Evolutionary conservation across 2,329 filamentous ascomycete species (phyloP).

Genomic region (Colletotrichum aenigma): DNA sequence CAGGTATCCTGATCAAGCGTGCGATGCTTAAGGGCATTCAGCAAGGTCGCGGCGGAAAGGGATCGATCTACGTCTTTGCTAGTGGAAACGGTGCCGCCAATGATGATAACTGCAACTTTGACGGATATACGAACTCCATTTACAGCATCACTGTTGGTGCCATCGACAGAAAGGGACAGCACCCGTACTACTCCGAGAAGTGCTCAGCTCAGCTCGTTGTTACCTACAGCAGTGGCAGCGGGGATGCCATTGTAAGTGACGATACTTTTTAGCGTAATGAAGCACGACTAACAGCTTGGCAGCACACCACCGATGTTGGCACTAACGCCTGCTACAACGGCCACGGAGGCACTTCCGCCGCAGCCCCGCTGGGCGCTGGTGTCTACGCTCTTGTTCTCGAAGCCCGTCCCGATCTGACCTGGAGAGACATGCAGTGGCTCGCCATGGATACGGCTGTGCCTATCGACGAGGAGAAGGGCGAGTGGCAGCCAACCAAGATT

Average conservation of each 20-base stretch:
- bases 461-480: conserved; percentile 68
- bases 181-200: conserved; percentile 95
- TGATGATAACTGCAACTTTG: conserved; percentile 98
- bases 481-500: conserved; percentile 82
- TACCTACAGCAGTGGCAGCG: conserved; percentile 91
- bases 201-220: conserved; percentile 96
- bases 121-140: conserved; percentile 99
- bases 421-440: conserved; percentile 95
- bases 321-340: conserved; percentile 75
- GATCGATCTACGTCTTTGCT: conserved; percentile 95
- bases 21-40: conserved; percentile 94
- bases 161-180: conserved; percentile 83
- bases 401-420: conserved; percentile 83
- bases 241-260: conserved; percentile 75
- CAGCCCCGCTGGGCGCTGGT: conserved; percentile 89
- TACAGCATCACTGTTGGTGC: conserved; percentile 98
- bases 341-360: conserved; percentile 96
- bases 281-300: conserved; percentile 22
- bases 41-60: conserved; percentile 80
- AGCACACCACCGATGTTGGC: conserved; percentile 95
- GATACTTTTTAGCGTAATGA: background rate
- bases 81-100: conserved; percentile 88
- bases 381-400: conserved; percentile 89
- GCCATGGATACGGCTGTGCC: conserved; percentile 84
- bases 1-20: conserved; percentile 83